Evolutionary conservation across 2,329 filamentous ascomycete species (phyloP).

Genomic region (Zymoseptoria tritici): DNA sequence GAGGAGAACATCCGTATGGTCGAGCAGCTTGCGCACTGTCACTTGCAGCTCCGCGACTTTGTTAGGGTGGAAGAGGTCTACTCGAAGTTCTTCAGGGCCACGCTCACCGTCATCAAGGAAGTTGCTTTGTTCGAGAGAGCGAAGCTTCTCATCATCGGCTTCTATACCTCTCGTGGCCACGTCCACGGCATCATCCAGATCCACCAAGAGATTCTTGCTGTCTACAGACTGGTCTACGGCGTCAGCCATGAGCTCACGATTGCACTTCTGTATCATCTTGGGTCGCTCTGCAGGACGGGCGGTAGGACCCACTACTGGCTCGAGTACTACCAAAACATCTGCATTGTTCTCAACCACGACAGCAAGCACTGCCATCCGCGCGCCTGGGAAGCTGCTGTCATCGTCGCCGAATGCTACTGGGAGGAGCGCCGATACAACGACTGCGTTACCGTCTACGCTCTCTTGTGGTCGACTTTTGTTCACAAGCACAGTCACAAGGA

Average conservation of each 20-base stretch:
- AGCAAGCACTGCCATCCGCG: constrained; percentile 33
- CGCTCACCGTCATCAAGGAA: constrained; percentile 25
- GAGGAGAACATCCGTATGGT: constrained; percentile 43
- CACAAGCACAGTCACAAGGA: constrained; percentile 35
- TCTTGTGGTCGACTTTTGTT: constrained; percentile 40
- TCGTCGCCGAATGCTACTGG: constrained; percentile 40
- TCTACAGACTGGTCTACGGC: constrained; percentile 27
- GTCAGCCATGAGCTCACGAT: constrained; percentile 39
- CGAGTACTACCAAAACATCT: constrained; percentile 43
- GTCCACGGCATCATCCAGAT: constrained; percentile 29
- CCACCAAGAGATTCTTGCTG: constrained; percentile 34
- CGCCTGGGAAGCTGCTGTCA: constrained; percentile 35
- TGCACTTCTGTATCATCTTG: constrained; percentile 42
- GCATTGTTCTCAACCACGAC: constrained; percentile 36
- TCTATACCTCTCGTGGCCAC: constrained; percentile 35
- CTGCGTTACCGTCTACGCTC: constrained; percentile 35
- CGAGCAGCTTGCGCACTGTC: constrained; percentile 41
- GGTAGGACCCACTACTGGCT: constrained; percentile 39
- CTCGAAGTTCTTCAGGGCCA: constrained; percentile 33
- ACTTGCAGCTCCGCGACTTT: constrained; percentile 32
- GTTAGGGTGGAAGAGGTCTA: constrained; percentile 36
- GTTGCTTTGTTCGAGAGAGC: constrained; percentile 29
- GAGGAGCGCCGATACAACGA: constrained; percentile 39
- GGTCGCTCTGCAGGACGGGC: constrained; percentile 29
- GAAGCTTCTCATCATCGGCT: constrained; percentile 28